Base-by-base conservation (phyloP, 225 moss, liverwort and hornwort genomes). In the Sphagnum tenellum region DNA sequence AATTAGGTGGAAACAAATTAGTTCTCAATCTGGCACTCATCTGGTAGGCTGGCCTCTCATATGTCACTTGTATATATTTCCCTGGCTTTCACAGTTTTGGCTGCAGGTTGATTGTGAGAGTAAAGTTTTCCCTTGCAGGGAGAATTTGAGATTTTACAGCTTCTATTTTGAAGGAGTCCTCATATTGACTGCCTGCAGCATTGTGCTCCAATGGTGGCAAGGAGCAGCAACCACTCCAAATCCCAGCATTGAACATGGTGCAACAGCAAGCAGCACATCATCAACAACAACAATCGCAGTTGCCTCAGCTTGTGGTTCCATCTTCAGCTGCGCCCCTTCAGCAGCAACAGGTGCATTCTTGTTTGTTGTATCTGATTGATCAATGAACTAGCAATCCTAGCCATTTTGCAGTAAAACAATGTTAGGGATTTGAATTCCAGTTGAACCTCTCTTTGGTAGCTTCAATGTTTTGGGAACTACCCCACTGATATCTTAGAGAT, bases 211-310 rank as follows among this genome's bases (percentile, higher is more conserved):
- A 64, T 65, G 29, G 29, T 1, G 76, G 79, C 70, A 80, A 57
- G 75, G 72, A 55, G 61, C 88, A 79, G 61, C 61, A 61, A 46
- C 29, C 29, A 29, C 61, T 61, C 46, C 44, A 61, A 61, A 61
- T 45, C 61, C 75, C 73, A 57, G 78, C 78, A 50, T 67, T 78
- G 44, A 75, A 82, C 14, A 71, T 75, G 49, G 64, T 82, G 46
- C 74, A 77, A 4, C 81, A 81, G 50, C 74, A 77, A 53, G 71
- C 71, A 68, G 47, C 49, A 8, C 77, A 67, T 8, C 77, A 77
- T 3, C 71, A 61, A 61, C 47, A 45, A 46, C 51, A n/a, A n/a
- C n/a, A n/a, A n/a, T n/a, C n/a, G 61, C 46, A 10, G 10, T 46
- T 2, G 2, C 61, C 78, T 8, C 75, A 73, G 69, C 83, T 29